Evolutionary conservation across 1,284 basidiomycete species (phyloP).

Genomic region (Malassezia brasiliensis): DNA sequence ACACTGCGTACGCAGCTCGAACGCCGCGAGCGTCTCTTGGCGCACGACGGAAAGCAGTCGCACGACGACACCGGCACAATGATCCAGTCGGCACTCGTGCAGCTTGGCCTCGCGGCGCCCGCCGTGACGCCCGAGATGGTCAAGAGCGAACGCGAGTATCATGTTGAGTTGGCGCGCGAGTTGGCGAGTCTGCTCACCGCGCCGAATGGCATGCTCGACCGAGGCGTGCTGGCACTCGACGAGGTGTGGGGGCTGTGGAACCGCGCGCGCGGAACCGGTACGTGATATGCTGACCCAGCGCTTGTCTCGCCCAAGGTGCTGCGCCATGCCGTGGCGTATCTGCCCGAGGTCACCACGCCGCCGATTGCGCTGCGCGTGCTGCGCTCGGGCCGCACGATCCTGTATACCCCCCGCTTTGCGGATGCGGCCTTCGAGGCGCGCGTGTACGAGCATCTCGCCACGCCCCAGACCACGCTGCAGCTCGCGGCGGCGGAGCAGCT

Average conservation of each 20-base stretch:
- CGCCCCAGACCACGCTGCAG: conserved; percentile 28
- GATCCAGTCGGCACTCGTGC: conserved; percentile 75
- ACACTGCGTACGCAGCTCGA: conserved; percentile 75
- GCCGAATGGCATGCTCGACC: conserved; percentile 47
- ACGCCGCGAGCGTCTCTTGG: conserved; percentile 50
- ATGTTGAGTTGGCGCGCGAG: conserved; percentile 72
- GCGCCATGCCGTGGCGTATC: conserved; percentile 60
- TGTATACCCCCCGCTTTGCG: conserved; percentile 63
- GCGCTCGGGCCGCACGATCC: conserved; percentile 63
- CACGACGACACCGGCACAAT: conserved; percentile 56
- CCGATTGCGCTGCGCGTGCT: conserved; percentile 63
- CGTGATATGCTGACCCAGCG: conserved; percentile 54
- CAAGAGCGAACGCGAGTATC: conserved; percentile 68
- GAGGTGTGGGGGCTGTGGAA: conserved; percentile 98
- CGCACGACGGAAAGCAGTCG: not conserved
- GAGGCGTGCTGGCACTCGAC: conserved; percentile 66
- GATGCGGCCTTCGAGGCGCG: conserved; percentile 28
- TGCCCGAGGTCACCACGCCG: conserved; percentile 62
- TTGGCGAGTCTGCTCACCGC: conserved; percentile 60
- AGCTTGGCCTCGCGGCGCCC: conserved; percentile 68
- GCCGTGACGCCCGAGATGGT: conserved; percentile 88
- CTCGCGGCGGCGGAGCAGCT: conserved; percentile 29
- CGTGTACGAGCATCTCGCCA: conserved; percentile 21
- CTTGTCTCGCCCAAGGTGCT: conserved; percentile 79
- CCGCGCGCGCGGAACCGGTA: conserved; percentile 80